phyloP scores from a whole-genome alignment of 2,329 filamentous ascomycete species.

The Colletotrichum scovillei region DNA sequence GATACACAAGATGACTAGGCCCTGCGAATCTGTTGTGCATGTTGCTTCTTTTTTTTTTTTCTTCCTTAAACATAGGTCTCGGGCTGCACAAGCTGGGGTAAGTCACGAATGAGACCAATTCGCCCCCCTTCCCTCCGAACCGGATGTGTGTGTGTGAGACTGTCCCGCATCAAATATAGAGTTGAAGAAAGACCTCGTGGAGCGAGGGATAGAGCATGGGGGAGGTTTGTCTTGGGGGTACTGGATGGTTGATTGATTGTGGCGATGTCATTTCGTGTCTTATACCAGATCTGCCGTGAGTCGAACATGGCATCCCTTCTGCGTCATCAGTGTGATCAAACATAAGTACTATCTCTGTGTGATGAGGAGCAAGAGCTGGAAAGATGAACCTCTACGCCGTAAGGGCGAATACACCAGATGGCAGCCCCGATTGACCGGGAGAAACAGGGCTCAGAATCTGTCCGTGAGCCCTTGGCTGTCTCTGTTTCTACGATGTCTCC shows the following conservation, averaged over 20 bases:
- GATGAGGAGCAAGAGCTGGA: neutral
- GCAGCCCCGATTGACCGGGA: neutral
- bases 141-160: neutral
- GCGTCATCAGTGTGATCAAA: neutral
- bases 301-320: neutral
- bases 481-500: neutral
- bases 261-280: neutral
- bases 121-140: neutral
- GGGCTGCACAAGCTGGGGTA: neutral
- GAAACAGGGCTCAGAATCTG: neutral
- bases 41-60: neutral
- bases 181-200: neutral
- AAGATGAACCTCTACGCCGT: neutral
- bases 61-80: neutral
- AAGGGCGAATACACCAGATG: neutral
- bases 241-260: neutral
- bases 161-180: neutral
- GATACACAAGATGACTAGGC: neutral
- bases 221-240: neutral
- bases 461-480: neutral
- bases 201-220: neutral
- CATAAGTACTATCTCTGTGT: neutral
- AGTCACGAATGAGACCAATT: neutral
- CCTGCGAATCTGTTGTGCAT: neutral
- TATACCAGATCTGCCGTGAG: neutral